A percentile compares a stretch with the other conserved stretches of the same genome.
Conservation (phyloP, 202 grass and related monocot genomes). For the Hordeum pubiflorum region DNA sequence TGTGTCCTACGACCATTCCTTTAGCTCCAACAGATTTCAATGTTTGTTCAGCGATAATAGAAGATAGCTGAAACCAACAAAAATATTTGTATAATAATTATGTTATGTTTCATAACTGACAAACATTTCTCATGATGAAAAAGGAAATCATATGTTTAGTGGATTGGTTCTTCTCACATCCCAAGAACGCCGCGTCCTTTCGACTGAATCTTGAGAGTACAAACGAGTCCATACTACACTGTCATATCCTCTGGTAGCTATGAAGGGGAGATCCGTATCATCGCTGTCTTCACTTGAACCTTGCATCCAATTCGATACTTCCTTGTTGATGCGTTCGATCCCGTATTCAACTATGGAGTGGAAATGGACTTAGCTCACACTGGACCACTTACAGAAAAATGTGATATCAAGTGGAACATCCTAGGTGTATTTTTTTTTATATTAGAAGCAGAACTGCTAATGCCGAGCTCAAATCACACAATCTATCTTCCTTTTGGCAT, state of each 20-base stretch:
- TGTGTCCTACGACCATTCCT: conserved; percentile 93
- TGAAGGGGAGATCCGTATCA: conserved; percentile 52
- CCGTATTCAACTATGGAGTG: conserved; percentile 64
- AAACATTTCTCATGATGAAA: background rate
- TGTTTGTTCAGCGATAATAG: conserved; percentile 64
- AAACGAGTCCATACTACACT: conserved; percentile 83
- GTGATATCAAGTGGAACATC: background rate
- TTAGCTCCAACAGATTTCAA: conserved; percentile 65
- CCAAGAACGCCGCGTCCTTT: conserved; percentile 30
- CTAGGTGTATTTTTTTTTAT: background rate
- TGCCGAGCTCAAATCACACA: background rate
- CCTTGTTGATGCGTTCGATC: conserved; percentile 72
- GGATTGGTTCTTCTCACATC: conserved; percentile 35
- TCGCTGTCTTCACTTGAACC: conserved; percentile 35
- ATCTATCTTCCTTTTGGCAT: background rate
- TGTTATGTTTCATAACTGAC: background rate
- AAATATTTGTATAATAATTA: conserved; percentile 7
- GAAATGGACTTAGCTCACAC: background rate
- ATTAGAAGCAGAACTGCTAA: background rate
- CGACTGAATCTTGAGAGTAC: conserved; percentile 61
- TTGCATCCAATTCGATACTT: conserved; percentile 86
- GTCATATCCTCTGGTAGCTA: conserved; percentile 82
- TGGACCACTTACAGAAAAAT: background rate
- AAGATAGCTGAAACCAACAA: conserved; percentile 63
- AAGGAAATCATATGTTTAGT: background rate